phyloP scores from a whole-genome alignment of 2,329 filamentous ascomycete species.

The Trichoderma aggressivum region DNA sequence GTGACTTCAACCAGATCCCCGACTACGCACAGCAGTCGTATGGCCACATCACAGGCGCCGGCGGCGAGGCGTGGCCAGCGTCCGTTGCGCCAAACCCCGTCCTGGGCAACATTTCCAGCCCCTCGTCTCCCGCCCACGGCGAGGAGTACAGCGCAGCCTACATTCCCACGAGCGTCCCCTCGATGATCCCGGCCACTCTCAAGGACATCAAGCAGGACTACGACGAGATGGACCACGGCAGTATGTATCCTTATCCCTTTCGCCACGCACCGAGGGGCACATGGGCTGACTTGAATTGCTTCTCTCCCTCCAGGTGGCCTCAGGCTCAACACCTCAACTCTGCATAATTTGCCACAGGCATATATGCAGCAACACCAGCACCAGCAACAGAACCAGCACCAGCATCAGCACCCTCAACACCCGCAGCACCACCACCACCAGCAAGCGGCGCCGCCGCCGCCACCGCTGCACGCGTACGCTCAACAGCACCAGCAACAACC shows the following conservation, averaged over 20 bases:
- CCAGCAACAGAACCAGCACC: constrained; percentile 27
- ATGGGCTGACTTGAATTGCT: constrained; percentile 25
- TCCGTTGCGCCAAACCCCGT: constrained; percentile 40
- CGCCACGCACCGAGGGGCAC: not conserved
- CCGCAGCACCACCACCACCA: constrained; percentile 28
- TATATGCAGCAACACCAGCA: constrained; percentile 31
- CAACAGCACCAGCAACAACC: constrained; percentile 2
- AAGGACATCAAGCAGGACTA: constrained; percentile 41
- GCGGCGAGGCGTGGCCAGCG: constrained; percentile 46
- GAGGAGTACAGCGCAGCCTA: constrained; percentile 48
- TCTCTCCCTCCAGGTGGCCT: constrained; percentile 23
- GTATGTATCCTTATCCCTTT: constrained; percentile 22
- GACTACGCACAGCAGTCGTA: constrained; percentile 40
- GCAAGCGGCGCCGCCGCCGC: constrained; percentile 9
- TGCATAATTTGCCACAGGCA: constrained; percentile 24
- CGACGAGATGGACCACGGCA: constrained; percentile 36
- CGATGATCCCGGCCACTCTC: constrained; percentile 37
- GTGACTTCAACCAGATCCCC: constrained; percentile 43
- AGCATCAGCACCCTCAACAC: constrained; percentile 28
- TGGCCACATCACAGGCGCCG: constrained; percentile 39
- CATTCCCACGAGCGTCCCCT: constrained; percentile 48
- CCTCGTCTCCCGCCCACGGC: constrained; percentile 46
- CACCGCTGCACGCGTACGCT: constrained; percentile 1
- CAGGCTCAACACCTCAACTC: constrained; percentile 29
- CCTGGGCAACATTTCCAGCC: constrained; percentile 50